Evolutionary conservation across 805 yeast species (phyloP), one percentile per base, ranked within the genome.

Genomic region (Saccharomyces jurei): DNA sequence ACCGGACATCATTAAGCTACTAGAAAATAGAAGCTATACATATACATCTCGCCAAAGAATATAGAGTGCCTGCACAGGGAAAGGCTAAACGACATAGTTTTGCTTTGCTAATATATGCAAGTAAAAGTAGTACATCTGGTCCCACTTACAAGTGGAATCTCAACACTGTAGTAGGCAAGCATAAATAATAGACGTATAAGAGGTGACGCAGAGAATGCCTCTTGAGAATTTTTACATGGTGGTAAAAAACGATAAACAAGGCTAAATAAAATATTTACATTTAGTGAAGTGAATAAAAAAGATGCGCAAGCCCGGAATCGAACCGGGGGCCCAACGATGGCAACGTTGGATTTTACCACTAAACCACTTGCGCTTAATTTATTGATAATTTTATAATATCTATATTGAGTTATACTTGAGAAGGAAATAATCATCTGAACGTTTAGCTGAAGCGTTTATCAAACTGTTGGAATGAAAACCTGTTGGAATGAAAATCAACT

Each of bases 251-350:
- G 10, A 4, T 21, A 36, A 22, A 36, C 2, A 36, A 17, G 5
- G 0, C 11, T 17, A n/a, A 36, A 36, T 5, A 4, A 4, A 83
- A 63, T 26, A 85, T 80, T 17, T 84, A 63, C 10, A 82, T 13
- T 46, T 1, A 29, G 11, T 21, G 13, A 27, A 25, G n/a, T 27
- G 52, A 54, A 48, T 56, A 59, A 62, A 60, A 59, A 51, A 58
- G 56, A 63, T 78, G 82, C 82, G 80, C 75, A 70, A 75, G 77
- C 80, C 81, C 87, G 80, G 87, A 86, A 81, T 83, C 83, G 87
- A 83, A 83, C 87, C 80, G 86, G 81, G 84, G 86, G 82, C 88
- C 87, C 83, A 77, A 84, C 81, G 87, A 83, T 83, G 68, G 66
- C 66, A 68, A 66, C 68, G 64, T 68, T 61, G 60, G 68, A 67